Conservation (phyloP, 495 filamentous ascomycete genomes). For the Cercophora sp. region DNA sequence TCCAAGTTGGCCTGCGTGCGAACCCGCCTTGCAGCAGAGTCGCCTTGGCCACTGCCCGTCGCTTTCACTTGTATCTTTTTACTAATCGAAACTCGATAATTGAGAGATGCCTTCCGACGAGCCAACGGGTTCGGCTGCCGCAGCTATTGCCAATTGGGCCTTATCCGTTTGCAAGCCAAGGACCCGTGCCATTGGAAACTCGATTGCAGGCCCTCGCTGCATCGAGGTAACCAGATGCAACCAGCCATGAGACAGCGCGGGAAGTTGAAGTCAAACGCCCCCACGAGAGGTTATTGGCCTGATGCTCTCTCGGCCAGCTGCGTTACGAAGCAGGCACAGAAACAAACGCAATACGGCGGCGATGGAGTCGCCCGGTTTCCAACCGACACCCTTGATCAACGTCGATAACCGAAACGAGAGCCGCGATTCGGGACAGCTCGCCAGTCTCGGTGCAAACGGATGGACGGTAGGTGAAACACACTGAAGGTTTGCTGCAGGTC, state of each 20-base stretch:
- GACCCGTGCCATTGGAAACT: slow-evolving; percentile 22
- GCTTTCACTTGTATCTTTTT: background rate
- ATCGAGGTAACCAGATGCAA: slow-evolving; percentile 22
- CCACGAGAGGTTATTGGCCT: slow-evolving; percentile 20
- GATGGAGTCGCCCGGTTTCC: slow-evolving; percentile 3
- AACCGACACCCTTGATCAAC: slow-evolving; percentile 4
- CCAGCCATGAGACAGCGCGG: slow-evolving; percentile 23
- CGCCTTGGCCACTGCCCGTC: background rate
- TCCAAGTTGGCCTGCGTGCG: background rate
- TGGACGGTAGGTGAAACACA: slow-evolving; percentile 23
- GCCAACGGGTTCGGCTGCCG: background rate
- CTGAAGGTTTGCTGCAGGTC: slow-evolving; percentile 17
- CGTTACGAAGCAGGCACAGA: slow-evolving; percentile 2
- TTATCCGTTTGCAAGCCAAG: slow-evolving; percentile 22
- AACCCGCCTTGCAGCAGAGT: background rate
- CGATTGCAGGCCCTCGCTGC: slow-evolving; percentile 10
- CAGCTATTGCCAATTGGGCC: too few species aligned
- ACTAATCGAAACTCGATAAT: background rate
- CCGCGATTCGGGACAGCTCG: slow-evolving; percentile 12
- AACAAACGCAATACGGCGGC: background rate
- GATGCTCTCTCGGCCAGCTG: slow-evolving; percentile 13
- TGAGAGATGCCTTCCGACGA: too few species aligned
- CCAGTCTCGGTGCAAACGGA: slow-evolving; percentile 17
- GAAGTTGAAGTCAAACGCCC: slow-evolving; percentile 27
- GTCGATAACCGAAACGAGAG: slow-evolving; percentile 25